phyloP scores from a whole-genome alignment of 805 yeast species.

The Debaryomyces maramus region DNA sequence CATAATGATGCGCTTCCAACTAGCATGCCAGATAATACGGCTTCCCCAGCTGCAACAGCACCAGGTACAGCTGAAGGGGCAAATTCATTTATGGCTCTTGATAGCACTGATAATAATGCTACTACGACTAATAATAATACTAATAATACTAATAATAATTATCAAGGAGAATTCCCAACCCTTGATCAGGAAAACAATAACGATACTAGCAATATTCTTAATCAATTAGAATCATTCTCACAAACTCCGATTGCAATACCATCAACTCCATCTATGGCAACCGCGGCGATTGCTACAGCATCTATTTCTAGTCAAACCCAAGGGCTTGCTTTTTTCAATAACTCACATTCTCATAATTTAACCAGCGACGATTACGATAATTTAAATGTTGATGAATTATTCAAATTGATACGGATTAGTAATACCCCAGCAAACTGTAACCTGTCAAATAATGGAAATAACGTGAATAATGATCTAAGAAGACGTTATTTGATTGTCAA shows the following conservation, averaged over 20 bases:
- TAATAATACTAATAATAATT: background rate
- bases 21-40: background rate
- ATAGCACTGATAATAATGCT: background rate
- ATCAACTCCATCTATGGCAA: slow-evolving; percentile 21
- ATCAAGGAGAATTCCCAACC: background rate
- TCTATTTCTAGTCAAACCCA: slow-evolving; percentile 5
- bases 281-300: slow-evolving; percentile 6
- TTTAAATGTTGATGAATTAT: slow-evolving; percentile 35
- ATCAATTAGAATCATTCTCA: slow-evolving; percentile 1
- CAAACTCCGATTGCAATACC: slow-evolving; percentile 12
- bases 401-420: slow-evolving; percentile 34
- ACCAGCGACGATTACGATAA: slow-evolving; percentile 42
- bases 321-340: slow-evolving; percentile 21
- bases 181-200: slow-evolving; percentile 2
- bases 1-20: background rate
- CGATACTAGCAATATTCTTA: background rate
- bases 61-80: slow-evolving; percentile 2
- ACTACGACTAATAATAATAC: background rate
- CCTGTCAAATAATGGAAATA: slow-evolving; percentile 1
- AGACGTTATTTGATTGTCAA: slow-evolving; percentile 35
- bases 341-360: slow-evolving; percentile 22
- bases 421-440: slow-evolving; percentile 8
- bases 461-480: slow-evolving; percentile 32
- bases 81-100: background rate
- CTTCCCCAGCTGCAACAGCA: slow-evolving; percentile 7